These are phyloP conservation scores for Lipomyces spencermartinsiae DNA, from an alignment of 805 yeast genomes.

Conservation along the genomic window DNA sequence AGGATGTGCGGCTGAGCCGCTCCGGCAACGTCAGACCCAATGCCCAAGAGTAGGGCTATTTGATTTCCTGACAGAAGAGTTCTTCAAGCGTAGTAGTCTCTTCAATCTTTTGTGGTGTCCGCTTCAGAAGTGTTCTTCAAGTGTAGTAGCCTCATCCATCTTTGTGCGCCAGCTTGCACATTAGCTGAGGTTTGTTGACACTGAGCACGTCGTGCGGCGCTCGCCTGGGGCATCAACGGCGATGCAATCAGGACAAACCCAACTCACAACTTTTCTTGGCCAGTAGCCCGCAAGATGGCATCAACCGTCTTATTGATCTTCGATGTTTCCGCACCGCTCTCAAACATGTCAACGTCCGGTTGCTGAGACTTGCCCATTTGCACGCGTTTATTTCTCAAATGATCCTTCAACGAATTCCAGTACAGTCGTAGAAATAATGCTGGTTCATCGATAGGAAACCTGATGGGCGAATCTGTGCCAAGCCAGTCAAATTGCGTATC, in stretches of 20 bases:
- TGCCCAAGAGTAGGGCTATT: background rate
- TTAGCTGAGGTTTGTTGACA: background rate
- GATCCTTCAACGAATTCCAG: constrained; percentile 21
- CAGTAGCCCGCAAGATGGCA: background rate
- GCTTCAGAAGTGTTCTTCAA: background rate
- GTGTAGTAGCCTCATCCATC: background rate
- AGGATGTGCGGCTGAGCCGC: background rate
- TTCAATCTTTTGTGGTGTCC: background rate
- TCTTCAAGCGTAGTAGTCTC: background rate
- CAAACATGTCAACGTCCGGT: background rate
- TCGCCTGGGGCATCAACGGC: background rate
- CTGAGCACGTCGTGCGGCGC: background rate
- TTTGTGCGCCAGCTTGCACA: background rate
- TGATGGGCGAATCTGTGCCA: constrained; percentile 67
- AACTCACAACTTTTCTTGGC: background rate
- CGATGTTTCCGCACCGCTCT: background rate
- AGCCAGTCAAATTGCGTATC: constrained; percentile 62
- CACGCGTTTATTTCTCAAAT: background rate
- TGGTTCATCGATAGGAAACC: constrained; percentile 73
- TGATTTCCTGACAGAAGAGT: background rate
- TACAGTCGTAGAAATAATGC: constrained; percentile 54
- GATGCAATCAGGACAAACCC: background rate
- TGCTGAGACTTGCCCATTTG: background rate
- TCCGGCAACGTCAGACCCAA: background rate
- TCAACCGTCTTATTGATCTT: background rate